phyloP scores from a whole-genome alignment of 805 yeast species.

The Cyberlindnera mississippiensis region DNA sequence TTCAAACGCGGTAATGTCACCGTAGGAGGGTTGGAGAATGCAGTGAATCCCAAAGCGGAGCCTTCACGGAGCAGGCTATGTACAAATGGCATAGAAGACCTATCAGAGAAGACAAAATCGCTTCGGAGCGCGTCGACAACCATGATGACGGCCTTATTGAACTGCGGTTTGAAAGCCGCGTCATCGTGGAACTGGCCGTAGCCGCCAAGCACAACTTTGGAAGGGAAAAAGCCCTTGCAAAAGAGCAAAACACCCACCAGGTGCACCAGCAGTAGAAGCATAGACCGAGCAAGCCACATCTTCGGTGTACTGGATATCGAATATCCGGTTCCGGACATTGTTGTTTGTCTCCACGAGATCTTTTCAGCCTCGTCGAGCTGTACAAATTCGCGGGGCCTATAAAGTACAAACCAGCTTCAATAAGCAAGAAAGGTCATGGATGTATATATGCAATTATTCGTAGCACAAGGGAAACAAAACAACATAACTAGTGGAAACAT shows the following conservation, averaged over 20 bases:
- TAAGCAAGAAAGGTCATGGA: too few species aligned
- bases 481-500: too few species aligned
- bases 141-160: conserved; percentile 69
- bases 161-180: conserved; percentile 40
- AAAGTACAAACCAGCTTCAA: too few species aligned
- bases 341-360: neutral
- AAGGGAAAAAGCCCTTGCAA: conserved; percentile 85
- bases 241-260: conserved; percentile 57
- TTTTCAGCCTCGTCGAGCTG: neutral
- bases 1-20: conserved; percentile 92
- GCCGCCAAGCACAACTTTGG: conserved; percentile 75
- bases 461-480: too few species aligned
- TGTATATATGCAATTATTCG: neutral
- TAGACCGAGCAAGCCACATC: conserved; percentile 6
- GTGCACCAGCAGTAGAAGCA: conserved; percentile 31
- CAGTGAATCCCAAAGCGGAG: conserved; percentile 82
- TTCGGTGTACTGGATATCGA: too few species aligned
- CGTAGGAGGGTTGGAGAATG: conserved; percentile 92
- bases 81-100: conserved; percentile 62
- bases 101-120: conserved; percentile 71
- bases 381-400: too few species aligned
- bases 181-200: conserved; percentile 32
- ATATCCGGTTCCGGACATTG: too few species aligned
- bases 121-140: conserved; percentile 92
- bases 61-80: conserved; percentile 65